Evolutionary conservation across 139 green algal genomes (phyloP), one percentile per base, ranked within the genome.

Genomic region (Auxenochlorella pyrenoidosa): DNA sequence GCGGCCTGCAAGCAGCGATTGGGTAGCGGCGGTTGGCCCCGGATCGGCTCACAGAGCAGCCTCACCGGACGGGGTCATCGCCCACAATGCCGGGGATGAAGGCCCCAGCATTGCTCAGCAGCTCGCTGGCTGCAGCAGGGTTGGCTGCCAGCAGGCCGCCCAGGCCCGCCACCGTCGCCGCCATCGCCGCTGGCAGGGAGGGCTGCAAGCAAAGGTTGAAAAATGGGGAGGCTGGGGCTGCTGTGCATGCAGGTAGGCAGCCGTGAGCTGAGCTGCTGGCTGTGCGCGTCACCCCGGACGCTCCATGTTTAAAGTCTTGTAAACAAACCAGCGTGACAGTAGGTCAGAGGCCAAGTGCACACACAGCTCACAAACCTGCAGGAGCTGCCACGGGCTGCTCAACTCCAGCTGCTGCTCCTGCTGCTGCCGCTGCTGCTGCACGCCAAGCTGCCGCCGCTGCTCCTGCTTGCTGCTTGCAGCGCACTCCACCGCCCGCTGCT

Each of bases 71-170:
- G 12, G 94, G 94, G 26, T 79, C 81, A 85, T 97, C 95, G 24
- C 94, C 95, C 32, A 96, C 87, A 13, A 97, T 65, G 15, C 94
- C 95, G 89, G 89, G 75, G 30, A 87, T 85, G 38, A 87, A 90
- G 28, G 71, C 82, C n/a, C 63, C 80, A 4, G 80, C 58, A 10
- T 65, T 36, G 51, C 36, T 65, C 21, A 81, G 19, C 83, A 82
- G 83, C 71, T 81, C 71, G 12, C 32, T 40, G 8, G 79, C 71
- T 1, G 85, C 51, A 0, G 71, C 70, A 26, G 83, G 71, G 47
- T 38, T 36, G 18, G 36, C 71, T 21, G 83, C 83, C 51, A 82
- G 47, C 40, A 75, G 40, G 34, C 70, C 70, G 51, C 38, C 71
- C 3, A 82, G 26, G 38, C 34, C 38, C 5, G 71, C 36, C 16